These are phyloP conservation scores for Ajuga reptans DNA, from an alignment of 305 asterid species.

Conservation along the genomic window DNA sequence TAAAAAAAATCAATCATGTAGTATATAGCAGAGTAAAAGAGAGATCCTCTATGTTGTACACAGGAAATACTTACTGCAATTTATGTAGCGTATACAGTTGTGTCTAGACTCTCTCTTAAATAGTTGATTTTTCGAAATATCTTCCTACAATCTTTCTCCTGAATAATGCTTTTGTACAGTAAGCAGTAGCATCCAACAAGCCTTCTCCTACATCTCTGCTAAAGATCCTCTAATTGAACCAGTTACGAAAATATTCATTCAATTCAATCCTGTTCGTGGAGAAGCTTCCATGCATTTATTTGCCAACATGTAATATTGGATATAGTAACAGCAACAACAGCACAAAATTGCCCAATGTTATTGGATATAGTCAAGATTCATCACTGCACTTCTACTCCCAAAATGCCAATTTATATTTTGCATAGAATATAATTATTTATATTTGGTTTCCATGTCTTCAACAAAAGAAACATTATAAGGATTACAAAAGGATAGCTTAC, in stretches of 20 bases:
- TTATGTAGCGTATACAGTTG: background rate
- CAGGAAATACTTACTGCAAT: background rate
- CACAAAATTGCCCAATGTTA: slow-evolving; percentile 61
- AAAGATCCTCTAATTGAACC: no score
- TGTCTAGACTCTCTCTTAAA: background rate
- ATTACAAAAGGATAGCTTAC: slow-evolving; percentile 47
- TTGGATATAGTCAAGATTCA: slow-evolving; percentile 47
- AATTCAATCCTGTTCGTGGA: no score
- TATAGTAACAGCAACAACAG: slow-evolving; percentile 66
- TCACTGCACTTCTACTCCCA: background rate
- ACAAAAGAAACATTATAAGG: slow-evolving; percentile 69
- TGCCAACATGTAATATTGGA: no score
- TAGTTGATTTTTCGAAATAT: background rate
- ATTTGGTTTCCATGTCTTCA: slow-evolving; percentile 51
- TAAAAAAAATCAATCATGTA: background rate
- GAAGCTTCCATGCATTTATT: no score
- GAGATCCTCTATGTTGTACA: slow-evolving; percentile 12
- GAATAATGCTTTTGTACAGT: background rate
- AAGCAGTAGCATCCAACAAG: background rate
- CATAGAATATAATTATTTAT: background rate
- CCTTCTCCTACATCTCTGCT: no score
- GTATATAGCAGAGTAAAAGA: background rate
- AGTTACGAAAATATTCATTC: no score
- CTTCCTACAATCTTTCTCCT: background rate
- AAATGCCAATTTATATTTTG: background rate